Evolutionary conservation across 768 basidiomycete genomes (phyloP), one percentile per base, ranked within the genome.

Genomic region (Cystobasidium tubakii): DNA sequence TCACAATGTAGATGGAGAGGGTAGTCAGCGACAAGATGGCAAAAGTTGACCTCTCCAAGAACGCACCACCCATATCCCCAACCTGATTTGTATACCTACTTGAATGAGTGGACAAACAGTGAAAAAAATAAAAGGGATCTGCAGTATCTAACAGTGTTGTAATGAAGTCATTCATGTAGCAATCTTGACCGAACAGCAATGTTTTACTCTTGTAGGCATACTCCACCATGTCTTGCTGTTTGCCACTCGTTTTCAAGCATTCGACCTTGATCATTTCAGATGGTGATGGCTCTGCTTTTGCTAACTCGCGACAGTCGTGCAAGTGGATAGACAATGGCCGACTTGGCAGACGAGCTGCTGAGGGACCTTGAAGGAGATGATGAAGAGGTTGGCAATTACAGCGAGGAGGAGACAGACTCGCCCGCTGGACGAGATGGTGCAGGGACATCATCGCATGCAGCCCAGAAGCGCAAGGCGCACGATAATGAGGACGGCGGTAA

Each of bases 331-430:
- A 60, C 13, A 7, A 60, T 60, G 57, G 57, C 23, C 23, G 74
- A 66, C 25, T 43, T 75, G 27, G 74, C 62, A 46, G 74, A 75
- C 33, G 74, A 75, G 33, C 57, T 75, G 25, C 64, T 75, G 70
- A 17, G 17, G 23, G 74, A 75, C 42, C 44, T 75, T 21, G 73
- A 74, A 31, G 71, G 70, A 4, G 69, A 71, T 34, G 71, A 72
- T 17, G 31, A 62, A 7, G 54, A 42, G 15, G n/a, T 15, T 6
- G 55, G 57, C 6, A 42, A 62, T 2, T 67, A 72, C 34, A 43
- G n/a, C 55, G 69, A 33, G 6, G 31, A 67, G 17, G 67, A 70
- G 36, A 54, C 43, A 43, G 70, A 12, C 33, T n/a, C 27, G n/a
- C 72, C 71, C 13, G 39, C 46, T 29, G 64, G 23, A 55, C 12